Percentiles rank a stretch among this genome's conserved stretches.
Evolutionary conservation across 805 yeast genomes (phyloP).

Genomic region (Ogataea ganodermae): DNA sequence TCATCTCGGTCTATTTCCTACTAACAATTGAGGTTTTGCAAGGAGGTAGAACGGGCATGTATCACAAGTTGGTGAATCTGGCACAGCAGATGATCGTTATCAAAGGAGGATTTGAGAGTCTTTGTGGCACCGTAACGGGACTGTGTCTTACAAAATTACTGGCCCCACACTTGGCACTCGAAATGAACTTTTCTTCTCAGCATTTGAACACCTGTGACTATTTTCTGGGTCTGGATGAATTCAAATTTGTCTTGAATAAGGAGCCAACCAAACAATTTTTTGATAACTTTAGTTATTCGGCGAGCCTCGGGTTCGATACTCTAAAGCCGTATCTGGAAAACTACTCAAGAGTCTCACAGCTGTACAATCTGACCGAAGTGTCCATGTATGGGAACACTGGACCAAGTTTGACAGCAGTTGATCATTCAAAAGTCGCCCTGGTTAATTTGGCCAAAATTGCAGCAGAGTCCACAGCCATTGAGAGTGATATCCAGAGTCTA

Average conservation of each 20-base stretch:
- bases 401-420: not conserved
- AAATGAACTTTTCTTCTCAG: conserved; percentile 1
- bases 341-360: conserved; percentile 17
- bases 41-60: conserved; percentile 14
- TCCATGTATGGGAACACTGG: conserved; percentile 13
- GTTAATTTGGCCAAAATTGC: conserved; percentile 13
- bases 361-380: conserved; percentile 10
- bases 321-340: conserved; percentile 11
- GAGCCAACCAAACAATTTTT: conserved; percentile 13
- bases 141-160: conserved; percentile 20
- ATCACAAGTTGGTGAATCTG: conserved; percentile 12
- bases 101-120: conserved; percentile 21
- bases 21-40: conserved; percentile 17
- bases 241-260: conserved; percentile 9
- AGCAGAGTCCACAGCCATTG: conserved; percentile 11
- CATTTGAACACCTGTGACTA: not conserved
- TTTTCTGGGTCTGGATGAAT: conserved; percentile 13
- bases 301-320: conserved; percentile 8
- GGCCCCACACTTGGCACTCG: conserved; percentile 11
- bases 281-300: conserved; percentile 17
- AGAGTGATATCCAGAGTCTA: conserved; percentile 4
- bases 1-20: conserved; percentile 18
- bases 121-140: conserved; percentile 19
- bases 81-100: conserved; percentile 21
- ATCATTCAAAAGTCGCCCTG: conserved; percentile 1